Conservation (phyloP, 257 asterid species). For the Petunia axillaris region DNA sequence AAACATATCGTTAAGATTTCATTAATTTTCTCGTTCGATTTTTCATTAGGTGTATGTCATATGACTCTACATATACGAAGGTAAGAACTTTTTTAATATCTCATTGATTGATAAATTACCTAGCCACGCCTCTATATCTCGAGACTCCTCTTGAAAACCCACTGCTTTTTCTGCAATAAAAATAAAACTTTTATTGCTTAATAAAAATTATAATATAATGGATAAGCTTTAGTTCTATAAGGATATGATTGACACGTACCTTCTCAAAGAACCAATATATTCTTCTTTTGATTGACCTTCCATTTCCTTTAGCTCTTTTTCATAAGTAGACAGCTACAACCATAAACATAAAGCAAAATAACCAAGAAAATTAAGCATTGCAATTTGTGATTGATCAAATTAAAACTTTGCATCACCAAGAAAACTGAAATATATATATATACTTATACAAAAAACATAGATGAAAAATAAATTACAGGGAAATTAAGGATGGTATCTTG, state of each 20-base stretch:
- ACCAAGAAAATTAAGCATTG: not conserved
- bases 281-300: constrained; percentile 84
- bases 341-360: not conserved
- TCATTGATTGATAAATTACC: constrained; percentile 40
- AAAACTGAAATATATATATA: not conserved
- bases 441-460: not conserved
- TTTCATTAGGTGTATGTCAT: not conserved
- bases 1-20: no score
- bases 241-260: constrained; percentile 40
- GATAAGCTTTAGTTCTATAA: no score
- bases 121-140: constrained; percentile 86
- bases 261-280: constrained; percentile 87
- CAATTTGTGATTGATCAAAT: not conserved
- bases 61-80: not conserved
- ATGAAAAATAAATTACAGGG: constrained; percentile 49
- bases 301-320: constrained; percentile 79
- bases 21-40: no score
- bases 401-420: not conserved
- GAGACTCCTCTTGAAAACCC: constrained; percentile 92
- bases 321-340: constrained; percentile 58
- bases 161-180: constrained; percentile 58
- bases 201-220: not conserved
- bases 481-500: constrained; percentile 80
- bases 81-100: not conserved
- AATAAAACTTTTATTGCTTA: not conserved